Percentiles rank a stretch among this genome's conserved stretches.
phyloP scores from a whole-genome alignment of 768 basidiomycete genomes.

The Lactarius pseudohatsudake region DNA sequence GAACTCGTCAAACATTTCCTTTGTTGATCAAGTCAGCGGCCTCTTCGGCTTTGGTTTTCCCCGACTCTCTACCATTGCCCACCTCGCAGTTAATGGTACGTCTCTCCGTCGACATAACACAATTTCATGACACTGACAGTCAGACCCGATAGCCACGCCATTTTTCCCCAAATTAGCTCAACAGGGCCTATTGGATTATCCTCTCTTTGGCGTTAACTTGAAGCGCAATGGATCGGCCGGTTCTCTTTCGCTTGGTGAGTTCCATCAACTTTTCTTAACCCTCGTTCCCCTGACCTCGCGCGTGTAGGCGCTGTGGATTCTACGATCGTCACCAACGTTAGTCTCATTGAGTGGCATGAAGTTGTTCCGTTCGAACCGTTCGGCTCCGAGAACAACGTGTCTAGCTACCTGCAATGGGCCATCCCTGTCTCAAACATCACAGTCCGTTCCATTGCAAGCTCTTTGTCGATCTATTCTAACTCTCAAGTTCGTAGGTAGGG shows the following conservation, averaged over 20 bases:
- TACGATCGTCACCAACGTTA: slow-evolving; percentile 60
- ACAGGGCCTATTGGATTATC: slow-evolving; percentile 66
- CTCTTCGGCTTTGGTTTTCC: slow-evolving; percentile 76
- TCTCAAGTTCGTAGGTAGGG: neutral
- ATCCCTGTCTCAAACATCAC: slow-evolving; percentile 57
- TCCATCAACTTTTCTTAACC: slow-evolving; percentile 3
- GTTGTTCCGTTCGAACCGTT: slow-evolving; percentile 74
- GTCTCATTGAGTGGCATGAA: slow-evolving; percentile 67
- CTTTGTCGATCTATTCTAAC: slow-evolving; percentile 1
- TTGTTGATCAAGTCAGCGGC: slow-evolving; percentile 66
- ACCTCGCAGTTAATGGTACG: slow-evolving; percentile 50
- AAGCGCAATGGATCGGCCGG: slow-evolving; percentile 56
- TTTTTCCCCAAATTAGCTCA: slow-evolving; percentile 64
- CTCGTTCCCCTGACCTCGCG: slow-evolving; percentile 8
- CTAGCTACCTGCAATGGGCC: slow-evolving; percentile 77
- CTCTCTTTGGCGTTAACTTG: slow-evolving; percentile 71
- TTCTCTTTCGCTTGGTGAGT: slow-evolving; percentile 61
- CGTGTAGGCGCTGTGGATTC: slow-evolving; percentile 72
- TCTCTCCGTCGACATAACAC: neutral
- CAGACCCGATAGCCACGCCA: slow-evolving; percentile 51
- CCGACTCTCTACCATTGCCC: slow-evolving; percentile 61
- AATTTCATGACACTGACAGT: slow-evolving; percentile 10
- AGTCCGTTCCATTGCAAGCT: slow-evolving; percentile 40
- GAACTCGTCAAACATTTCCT: slow-evolving; percentile 58
- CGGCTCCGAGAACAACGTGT: slow-evolving; percentile 51